phyloP scores from a whole-genome alignment of 2,329 filamentous ascomycete genomes.

The Trichoderma endophyticum region DNA sequence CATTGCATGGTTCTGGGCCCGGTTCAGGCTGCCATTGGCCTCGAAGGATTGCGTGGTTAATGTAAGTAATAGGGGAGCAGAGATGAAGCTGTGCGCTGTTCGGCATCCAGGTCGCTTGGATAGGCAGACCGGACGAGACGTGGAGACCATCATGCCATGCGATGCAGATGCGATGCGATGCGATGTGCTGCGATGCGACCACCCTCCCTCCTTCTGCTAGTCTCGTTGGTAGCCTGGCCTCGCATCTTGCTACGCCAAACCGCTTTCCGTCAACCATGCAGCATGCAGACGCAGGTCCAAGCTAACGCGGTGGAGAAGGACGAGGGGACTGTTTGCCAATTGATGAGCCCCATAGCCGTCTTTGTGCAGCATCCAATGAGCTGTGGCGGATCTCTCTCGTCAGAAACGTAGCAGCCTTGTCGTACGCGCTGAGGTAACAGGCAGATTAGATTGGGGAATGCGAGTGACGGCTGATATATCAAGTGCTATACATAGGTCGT shows the following conservation, averaged over 20 bases:
- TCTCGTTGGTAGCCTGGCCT: background rate
- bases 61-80: conserved; percentile 7
- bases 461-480: background rate
- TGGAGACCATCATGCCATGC: background rate
- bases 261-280: conserved; percentile 20
- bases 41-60: background rate
- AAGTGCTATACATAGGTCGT: background rate
- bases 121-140: background rate
- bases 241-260: conserved; percentile 16
- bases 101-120: background rate
- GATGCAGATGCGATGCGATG: background rate
- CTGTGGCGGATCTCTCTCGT: background rate
- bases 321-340: background rate
- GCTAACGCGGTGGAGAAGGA: conserved; percentile 14
- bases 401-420: background rate
- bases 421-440: background rate
- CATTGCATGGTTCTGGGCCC: conserved; percentile 3
- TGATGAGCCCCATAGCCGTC: background rate
- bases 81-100: background rate
- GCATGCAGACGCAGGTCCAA: conserved; percentile 23
- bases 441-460: background rate
- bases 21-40: background rate
- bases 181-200: conserved; percentile 11
- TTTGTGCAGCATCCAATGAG: background rate
- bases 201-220: background rate